These are phyloP conservation scores for Ophidiomyces ophidiicola DNA, from an alignment of 2,329 filamentous ascomycete genomes.

Conservation along the genomic window DNA sequence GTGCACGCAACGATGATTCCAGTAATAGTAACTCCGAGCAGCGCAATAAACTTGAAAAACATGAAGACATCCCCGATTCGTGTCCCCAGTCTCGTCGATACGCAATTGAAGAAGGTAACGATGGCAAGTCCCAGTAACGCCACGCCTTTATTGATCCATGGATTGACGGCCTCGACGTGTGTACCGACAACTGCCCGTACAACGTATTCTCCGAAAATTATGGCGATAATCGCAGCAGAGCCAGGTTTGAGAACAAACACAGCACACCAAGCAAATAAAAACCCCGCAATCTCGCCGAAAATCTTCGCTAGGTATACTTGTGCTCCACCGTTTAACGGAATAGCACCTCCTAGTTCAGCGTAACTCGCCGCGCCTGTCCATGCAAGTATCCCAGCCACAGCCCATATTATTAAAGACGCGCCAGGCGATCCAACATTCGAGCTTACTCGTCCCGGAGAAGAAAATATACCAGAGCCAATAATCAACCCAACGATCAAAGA, in stretches of 20 bases:
- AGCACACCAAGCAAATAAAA: conserved; percentile 92
- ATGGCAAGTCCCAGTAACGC: conserved; percentile 62
- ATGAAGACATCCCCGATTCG: conserved; percentile 84
- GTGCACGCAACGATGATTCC: conserved; percentile 83
- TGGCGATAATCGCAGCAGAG: conserved; percentile 83
- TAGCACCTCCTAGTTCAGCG: conserved; percentile 88
- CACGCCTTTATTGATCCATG: conserved; percentile 83
- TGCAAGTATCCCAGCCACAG: conserved; percentile 76
- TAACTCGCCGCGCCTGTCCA: conserved; percentile 96
- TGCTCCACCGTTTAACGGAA: conserved; percentile 85
- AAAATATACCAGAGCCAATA: conserved; percentile 94
- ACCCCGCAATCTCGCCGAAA: conserved; percentile 83
- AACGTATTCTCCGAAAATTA: conserved; percentile 97
- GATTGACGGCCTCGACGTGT: conserved; percentile 66
- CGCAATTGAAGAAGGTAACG: conserved; percentile 76
- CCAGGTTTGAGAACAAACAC: conserved; percentile 91
- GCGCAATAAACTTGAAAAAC: conserved; percentile 89
- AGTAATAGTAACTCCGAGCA: conserved; percentile 73
- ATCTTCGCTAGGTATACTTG: conserved; percentile 95
- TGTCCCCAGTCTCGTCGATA: conserved; percentile 80
- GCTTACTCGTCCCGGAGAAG: conserved; percentile 85
- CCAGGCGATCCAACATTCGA: conserved; percentile 82
- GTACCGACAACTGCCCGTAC: conserved; percentile 75
- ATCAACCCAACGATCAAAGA: conserved; percentile 85
- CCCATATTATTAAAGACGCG: conserved; percentile 82